Percentiles rank a stretch among this genome's conserved stretches.
Evolutionary conservation across 1,284 basidiomycete species (phyloP).

Genomic region (Rhodotorula sp.): DNA sequence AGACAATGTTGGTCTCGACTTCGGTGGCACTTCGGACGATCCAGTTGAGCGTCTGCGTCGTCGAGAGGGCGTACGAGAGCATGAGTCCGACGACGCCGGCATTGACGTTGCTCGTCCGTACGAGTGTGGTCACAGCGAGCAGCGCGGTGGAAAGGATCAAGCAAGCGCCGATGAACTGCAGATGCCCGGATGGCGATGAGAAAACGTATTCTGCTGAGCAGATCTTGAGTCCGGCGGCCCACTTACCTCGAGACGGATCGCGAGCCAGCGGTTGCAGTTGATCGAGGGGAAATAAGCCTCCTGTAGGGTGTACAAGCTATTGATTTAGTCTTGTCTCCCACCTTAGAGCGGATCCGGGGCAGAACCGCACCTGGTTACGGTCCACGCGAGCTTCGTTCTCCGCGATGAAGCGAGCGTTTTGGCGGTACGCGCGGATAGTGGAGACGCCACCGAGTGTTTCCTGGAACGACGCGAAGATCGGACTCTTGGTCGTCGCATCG

Average conservation of each 20-base stretch:
- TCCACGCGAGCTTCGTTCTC: slow-evolving; percentile 78
- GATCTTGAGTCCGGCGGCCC: too few species aligned
- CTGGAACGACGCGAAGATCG: slow-evolving; percentile 73
- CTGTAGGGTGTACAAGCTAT: slow-evolving; percentile 49
- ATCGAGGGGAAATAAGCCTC: slow-evolving; percentile 67
- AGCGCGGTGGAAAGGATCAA: slow-evolving; percentile 75
- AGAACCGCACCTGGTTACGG: slow-evolving; percentile 56
- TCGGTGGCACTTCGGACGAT: slow-evolving; percentile 57
- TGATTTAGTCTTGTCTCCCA: too few species aligned
- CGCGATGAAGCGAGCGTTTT: slow-evolving; percentile 69
- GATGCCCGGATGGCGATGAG: too few species aligned
- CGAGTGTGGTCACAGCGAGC: slow-evolving; percentile 68
- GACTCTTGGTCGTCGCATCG: slow-evolving; percentile 84
- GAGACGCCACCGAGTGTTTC: slow-evolving; percentile 81
- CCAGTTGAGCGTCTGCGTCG: slow-evolving; percentile 52
- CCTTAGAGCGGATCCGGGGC: too few species aligned
- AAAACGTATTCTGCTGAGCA: too few species aligned
- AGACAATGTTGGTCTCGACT: slow-evolving; percentile 62
- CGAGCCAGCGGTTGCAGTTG: slow-evolving; percentile 61
- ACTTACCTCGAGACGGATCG: slow-evolving; percentile 63
- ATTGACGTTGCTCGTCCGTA: slow-evolving; percentile 66
- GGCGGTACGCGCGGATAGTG: slow-evolving; percentile 70
- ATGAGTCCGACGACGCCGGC: slow-evolving; percentile 90
- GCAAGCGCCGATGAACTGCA: slow-evolving; percentile 66
- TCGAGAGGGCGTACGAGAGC: slow-evolving; percentile 76